Base-by-base conservation (phyloP, 164 flowering plant genomes). In the Vitis rupestris region DNA sequence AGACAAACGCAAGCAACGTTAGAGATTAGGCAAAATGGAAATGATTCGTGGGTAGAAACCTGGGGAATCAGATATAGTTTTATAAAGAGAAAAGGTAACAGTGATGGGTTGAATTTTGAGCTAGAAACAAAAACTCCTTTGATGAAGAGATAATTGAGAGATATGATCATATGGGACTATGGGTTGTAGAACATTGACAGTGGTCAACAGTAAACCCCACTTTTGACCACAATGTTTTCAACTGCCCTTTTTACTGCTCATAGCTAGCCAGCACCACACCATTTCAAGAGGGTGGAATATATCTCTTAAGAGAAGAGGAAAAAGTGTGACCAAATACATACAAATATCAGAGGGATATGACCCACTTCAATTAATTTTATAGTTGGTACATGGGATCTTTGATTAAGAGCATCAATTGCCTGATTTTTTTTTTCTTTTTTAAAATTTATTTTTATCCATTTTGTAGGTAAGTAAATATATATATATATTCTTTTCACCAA, bases 61-160 rank as follows among this genome's bases (percentile, higher is more conserved):
- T 44, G 23, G 75, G 55, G 60, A 15, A 66, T 59, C 50, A 58
- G 69, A 66, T 66, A 30, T 37, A 37, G 0, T 37, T 37, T 37
- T 37, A 58, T 71, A 59, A 10, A 59, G 54, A 59, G 59, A 50
- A 72, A 72, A 37, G 70, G 65, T 9, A 72, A 72, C 54, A 58
- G 69, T 58, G 50, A 65, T 50, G 56, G 10, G 74, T 72, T 72
- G 68, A 72, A 72, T 50, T 23, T 65, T 58, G 69, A 48, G 58
- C 44, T 37, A 37, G 50, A 66, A 6, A 14, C 69, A 16, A 17
- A 53, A 29, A 8, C 11, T 54, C 14, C 31, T 37, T 68, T 69
- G 67, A 64, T 64, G 64, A 27, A 57, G 57, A 71, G 63, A 71
- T 50, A 48, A 71, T 51, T 59, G 50, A 59, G 8, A 5, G 8